Percentiles rank a stretch among this genome's conserved stretches.
Conservation (phyloP, 768 basidiomycete species). For the Lactarius sp. region DNA sequence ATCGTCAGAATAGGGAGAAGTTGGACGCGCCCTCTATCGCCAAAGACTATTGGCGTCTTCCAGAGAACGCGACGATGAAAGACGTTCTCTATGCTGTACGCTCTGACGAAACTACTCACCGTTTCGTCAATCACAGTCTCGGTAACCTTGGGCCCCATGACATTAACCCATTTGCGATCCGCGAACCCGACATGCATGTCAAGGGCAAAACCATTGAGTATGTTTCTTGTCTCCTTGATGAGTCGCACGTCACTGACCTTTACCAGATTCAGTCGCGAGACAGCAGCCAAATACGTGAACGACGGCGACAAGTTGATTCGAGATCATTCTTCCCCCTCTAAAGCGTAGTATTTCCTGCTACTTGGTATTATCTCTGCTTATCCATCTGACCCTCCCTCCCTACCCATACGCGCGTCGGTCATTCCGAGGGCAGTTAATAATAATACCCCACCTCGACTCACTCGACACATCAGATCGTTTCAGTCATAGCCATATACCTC, state of each 20-base stretch:
- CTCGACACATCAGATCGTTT: neutral
- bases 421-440: neutral
- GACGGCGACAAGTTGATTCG: conserved; percentile 14
- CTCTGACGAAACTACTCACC: conserved; percentile 88
- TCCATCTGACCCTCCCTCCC: neutral
- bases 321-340: conserved; percentile 1
- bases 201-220: conserved; percentile 76
- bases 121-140: conserved; percentile 94
- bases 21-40: conserved; percentile 81
- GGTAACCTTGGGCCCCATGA: conserved; percentile 80
- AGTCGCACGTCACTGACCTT: conserved; percentile 14
- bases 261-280: conserved; percentile 19
- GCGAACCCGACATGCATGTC: conserved; percentile 80
- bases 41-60: conserved; percentile 91
- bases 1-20: conserved; percentile 45
- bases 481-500: neutral
- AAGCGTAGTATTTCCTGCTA: neutral
- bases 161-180: conserved; percentile 84
- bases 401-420: neutral
- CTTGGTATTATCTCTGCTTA: neutral
- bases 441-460: conserved; percentile 5
- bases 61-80: conserved; percentile 64
- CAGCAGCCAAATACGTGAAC: conserved; percentile 18
- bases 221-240: neutral
- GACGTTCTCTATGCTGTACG: conserved; percentile 91